Conservation (phyloP, 2,329 filamentous ascomycete species). For the Fusarium sp. region DNA sequence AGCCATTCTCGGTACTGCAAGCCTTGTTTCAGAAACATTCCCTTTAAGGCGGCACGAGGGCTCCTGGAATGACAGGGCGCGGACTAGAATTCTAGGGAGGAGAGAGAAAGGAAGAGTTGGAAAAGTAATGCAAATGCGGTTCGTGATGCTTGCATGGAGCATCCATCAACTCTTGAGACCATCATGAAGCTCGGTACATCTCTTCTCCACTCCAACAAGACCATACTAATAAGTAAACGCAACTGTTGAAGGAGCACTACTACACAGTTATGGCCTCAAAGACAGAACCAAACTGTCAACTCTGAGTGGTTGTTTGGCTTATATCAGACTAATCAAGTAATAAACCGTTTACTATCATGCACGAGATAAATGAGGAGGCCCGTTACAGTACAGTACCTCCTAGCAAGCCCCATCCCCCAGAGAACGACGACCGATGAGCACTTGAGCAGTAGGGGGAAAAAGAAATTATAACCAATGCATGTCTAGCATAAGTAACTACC, state of each 20-base stretch:
- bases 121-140: not conserved
- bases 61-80: slow-evolving; percentile 21
- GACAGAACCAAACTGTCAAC: not conserved
- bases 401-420: slow-evolving; percentile 1
- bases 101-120: not conserved
- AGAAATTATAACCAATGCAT: slow-evolving; percentile 11
- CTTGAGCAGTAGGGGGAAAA: not conserved
- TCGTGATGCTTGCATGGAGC: slow-evolving; percentile 2
- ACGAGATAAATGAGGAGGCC: slow-evolving; percentile 7
- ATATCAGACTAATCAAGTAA: slow-evolving; percentile 14
- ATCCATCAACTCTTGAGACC: not conserved
- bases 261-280: not conserved
- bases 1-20: slow-evolving; percentile 8
- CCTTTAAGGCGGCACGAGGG: not conserved
- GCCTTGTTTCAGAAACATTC: slow-evolving; percentile 33
- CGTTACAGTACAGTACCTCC: not conserved
- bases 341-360: slow-evolving; percentile 1
- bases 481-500: not conserved
- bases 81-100: slow-evolving; percentile 16
- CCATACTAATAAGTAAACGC: not conserved
- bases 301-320: not conserved
- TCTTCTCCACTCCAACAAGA: not conserved
- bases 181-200: not conserved
- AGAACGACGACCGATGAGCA: not conserved
- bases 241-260: not conserved